These are phyloP conservation scores for Juglanconis oblonga DNA, from an alignment of 2,329 filamentous ascomycete genomes.

Conservation along the genomic window DNA sequence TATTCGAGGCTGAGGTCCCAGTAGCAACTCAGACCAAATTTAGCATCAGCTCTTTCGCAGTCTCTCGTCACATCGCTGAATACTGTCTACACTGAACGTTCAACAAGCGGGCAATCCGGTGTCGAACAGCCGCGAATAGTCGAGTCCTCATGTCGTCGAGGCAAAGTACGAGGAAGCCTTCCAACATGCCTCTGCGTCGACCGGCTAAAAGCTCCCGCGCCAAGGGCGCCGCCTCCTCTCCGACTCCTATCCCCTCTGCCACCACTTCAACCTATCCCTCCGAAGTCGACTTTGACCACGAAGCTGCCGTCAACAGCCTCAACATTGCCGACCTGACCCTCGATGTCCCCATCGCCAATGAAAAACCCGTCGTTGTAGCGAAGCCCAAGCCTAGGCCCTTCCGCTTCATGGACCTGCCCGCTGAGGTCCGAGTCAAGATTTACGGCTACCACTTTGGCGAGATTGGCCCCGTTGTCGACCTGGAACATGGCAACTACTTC, in stretches of 20 bases:
- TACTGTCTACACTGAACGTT: too few relatives aligned
- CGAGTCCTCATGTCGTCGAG: neutral
- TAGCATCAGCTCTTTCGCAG: too few relatives aligned
- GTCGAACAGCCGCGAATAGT: neutral
- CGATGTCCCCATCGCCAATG: constrained; percentile 27
- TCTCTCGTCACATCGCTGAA: too few relatives aligned
- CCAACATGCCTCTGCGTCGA: constrained; percentile 23
- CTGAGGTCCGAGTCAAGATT: constrained; percentile 67
- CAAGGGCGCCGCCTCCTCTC: constrained; percentile 24
- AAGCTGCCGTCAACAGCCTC: constrained; percentile 38
- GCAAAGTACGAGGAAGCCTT: neutral
- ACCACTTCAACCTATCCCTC: constrained; percentile 35
- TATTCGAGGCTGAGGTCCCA: too few relatives aligned
- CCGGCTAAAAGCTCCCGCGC: constrained; percentile 32
- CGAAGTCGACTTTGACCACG: constrained; percentile 36
- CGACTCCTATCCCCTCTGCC: constrained; percentile 36
- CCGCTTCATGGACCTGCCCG: constrained; percentile 64
- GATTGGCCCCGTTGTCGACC: constrained; percentile 56
- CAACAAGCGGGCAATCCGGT: too few relatives aligned
- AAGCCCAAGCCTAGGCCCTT: constrained; percentile 46
- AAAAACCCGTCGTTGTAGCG: constrained; percentile 20
- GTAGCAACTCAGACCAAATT: too few relatives aligned
- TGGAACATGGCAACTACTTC: constrained; percentile 65
- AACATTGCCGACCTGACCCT: constrained; percentile 43
- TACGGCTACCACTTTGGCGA: constrained; percentile 62